Base-by-base conservation (phyloP, 495 filamentous ascomycete genomes). In the Annulohypoxylon moriforme region DNA sequence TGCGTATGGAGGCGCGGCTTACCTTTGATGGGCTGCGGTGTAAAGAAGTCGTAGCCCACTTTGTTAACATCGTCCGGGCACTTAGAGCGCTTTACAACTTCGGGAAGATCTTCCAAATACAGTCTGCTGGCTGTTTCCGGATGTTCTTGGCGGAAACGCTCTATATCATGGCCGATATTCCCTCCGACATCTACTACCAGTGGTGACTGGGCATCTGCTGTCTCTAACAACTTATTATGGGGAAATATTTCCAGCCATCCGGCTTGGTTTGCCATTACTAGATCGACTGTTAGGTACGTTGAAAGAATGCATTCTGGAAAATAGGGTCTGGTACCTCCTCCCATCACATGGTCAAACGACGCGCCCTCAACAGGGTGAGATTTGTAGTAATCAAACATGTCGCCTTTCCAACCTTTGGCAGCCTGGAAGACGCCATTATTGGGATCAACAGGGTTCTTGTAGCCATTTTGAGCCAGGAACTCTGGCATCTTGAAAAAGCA, bases 211-310 rank as follows among this genome's bases (percentile, higher is more conserved):
- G 49, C 49, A 8, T 53, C 49, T 25, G 49, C 49, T 25, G 49
- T 53, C 24, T 53, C 49, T 25, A 53, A 7, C 3, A 53, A 13
- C 25, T 29, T 53, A 16, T 53, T 31, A 11, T 29, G 25, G 1
- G 49, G 49, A 11, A 53, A 53, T 24, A 53, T 53, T 31, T 53
- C 49, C 4, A 31, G 49, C 49, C 49, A 53, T 53, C 49, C 49
- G 9, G 49, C 49, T 31, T 53, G 49, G 13, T 53, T 53, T 8
- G 49, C 49, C 49, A 53, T 53, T 13, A 53, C 49, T 40, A 40
- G 14, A 40, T 14, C 4, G 0, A 14, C 1, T 13, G 14, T 40
- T 40, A 40, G 36, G n/a, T 14, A 40, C 2, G 4, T 14, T 6
- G 27, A 29, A 29, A 14, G 36, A 40, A 40, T n/a, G 3, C 4